Evolutionary conservation across 2,329 filamentous ascomycete genomes (phyloP), one percentile per base, ranked within the genome.

Genomic region (Alternaria postmessia): DNA sequence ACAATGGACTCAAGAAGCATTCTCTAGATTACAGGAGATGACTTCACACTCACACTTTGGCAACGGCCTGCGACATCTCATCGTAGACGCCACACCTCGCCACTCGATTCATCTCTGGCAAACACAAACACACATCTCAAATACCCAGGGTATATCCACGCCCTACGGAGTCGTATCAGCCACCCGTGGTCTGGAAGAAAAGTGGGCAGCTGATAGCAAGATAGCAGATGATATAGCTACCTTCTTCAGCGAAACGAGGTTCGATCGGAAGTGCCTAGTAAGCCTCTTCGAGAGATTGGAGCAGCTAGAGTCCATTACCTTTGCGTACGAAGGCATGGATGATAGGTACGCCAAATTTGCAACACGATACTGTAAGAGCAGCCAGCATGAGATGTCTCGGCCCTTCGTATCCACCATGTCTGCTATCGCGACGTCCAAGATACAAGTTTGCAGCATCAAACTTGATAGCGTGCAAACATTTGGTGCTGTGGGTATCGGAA

Each of bases 341-440:
- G 26, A 38, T 5, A 44, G 43, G 11, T 68, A 64, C 20, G 55
- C 58, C 3, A 68, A 63, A 20, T 71, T 70, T 11, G 55, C 55
- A 3, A 46, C 55, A 0, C 30, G 51, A n/a, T 73, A 73, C 34
- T 72, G 71, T 51, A 62, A 69, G 32, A 51, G 30, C 8, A 69
- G 64, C 41, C 69, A 71, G 44, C 68, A 68, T n/a, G 72, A 75
- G 26, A 74, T 73, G 69, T 69, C 66, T 7, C 59, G 71, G 7
- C 72, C 72, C 1, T 75, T 74, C n/a, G 63, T 75, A 2, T 61
- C 57, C 6, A 71, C 68, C 20, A 64, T 75, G 57, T 24, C 53
- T 16, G 70, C 71, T 1, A 63, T 75, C 12, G 64, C 63, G 11
- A 48, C 48, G 11, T 63, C 64, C 9, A 56, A 54, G 11, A 28